Evolutionary conservation across 148 eudicot species (phyloP).

Genomic region (Pharnaceum exiguum): DNA sequence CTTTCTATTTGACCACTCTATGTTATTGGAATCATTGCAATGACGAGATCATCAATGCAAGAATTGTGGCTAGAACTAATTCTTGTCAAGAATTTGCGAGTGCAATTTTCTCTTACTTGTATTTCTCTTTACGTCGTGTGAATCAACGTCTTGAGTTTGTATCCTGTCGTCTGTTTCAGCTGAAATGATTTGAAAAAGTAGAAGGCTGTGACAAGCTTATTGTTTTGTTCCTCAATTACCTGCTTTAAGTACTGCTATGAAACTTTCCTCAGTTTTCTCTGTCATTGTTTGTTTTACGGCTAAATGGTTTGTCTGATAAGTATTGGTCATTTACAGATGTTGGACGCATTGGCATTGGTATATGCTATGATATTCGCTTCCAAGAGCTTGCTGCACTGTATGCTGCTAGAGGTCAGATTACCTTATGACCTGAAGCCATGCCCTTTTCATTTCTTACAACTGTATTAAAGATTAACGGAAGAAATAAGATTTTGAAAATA

Average conservation of each 20-base stretch:
- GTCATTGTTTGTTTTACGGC: neutral
- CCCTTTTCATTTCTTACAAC: too few relatives aligned
- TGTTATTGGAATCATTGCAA: neutral
- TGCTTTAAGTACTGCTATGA: too few relatives aligned
- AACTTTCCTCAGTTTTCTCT: neutral
- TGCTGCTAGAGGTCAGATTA: slow-evolving; percentile 64
- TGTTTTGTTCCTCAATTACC: too few relatives aligned
- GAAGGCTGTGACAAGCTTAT: too few relatives aligned
- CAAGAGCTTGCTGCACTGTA: slow-evolving; percentile 62
- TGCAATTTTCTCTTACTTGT: neutral
- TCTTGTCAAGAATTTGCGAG: neutral
- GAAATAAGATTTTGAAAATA: too few relatives aligned
- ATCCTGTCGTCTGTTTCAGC: neutral
- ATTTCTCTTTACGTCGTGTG: too few relatives aligned
- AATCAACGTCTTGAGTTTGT: neutral
- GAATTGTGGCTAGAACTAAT: neutral
- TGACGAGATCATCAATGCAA: neutral
- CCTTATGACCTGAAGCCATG: neutral
- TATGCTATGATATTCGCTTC: slow-evolving; percentile 69
- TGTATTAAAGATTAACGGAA: too few relatives aligned
- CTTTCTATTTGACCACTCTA: neutral
- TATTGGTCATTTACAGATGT: slow-evolving; percentile 38
- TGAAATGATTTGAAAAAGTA: too few relatives aligned
- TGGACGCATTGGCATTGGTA: slow-evolving; percentile 74
- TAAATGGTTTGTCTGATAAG: slow-evolving; percentile 3